A percentile compares a stretch with the other conserved stretches of the same genome.
phyloP scores from a whole-genome alignment of 495 filamentous ascomycete genomes.

The Tuber melanosporum region DNA sequence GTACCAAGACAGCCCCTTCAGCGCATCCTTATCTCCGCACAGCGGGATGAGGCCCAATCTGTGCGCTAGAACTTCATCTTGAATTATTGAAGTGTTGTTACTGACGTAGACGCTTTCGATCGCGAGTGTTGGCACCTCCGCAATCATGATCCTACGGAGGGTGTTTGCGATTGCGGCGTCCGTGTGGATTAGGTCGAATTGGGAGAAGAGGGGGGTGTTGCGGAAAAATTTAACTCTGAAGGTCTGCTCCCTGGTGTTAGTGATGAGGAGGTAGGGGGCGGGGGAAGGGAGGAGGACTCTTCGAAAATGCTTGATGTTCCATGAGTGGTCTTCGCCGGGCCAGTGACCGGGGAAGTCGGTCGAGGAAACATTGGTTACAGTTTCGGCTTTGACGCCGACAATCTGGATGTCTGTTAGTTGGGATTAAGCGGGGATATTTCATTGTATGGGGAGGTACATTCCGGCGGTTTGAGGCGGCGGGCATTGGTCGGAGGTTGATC shows the following conservation, averaged over 20 bases:
- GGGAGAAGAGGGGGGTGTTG: slow-evolving; percentile 63
- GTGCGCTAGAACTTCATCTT: slow-evolving; percentile 89
- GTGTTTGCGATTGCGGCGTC: slow-evolving; percentile 95
- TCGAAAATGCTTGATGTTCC: slow-evolving; percentile 70
- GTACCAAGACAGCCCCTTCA: slow-evolving; percentile 74
- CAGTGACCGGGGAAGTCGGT: slow-evolving; percentile 88
- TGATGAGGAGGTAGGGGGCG: neutral
- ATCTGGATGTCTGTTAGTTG: slow-evolving; percentile 49
- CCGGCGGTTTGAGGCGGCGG: neutral
- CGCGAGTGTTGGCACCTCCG: slow-evolving; percentile 88
- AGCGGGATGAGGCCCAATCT: slow-evolving; percentile 87
- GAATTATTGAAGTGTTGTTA: slow-evolving; percentile 95
- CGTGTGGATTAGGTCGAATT: slow-evolving; percentile 84
- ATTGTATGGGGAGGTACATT: neutral
- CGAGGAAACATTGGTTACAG: slow-evolving; percentile 75
- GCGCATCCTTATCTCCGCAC: slow-evolving; percentile 63
- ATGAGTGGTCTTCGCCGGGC: slow-evolving; percentile 82
- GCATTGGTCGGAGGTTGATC: neutral
- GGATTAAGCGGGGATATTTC: neutral
- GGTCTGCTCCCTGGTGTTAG: slow-evolving; percentile 44
- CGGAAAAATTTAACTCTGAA: slow-evolving; percentile 77
- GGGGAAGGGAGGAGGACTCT: slow-evolving; percentile 44
- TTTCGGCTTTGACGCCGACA: slow-evolving; percentile 79
- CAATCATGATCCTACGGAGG: slow-evolving; percentile 92
- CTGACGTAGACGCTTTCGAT: slow-evolving; percentile 85